Percentiles rank a stretch among this genome's conserved stretches.
These are phyloP conservation scores for Psilocybe azurescens DNA, from an alignment of 768 basidiomycete genomes.

Conservation along the genomic window DNA sequence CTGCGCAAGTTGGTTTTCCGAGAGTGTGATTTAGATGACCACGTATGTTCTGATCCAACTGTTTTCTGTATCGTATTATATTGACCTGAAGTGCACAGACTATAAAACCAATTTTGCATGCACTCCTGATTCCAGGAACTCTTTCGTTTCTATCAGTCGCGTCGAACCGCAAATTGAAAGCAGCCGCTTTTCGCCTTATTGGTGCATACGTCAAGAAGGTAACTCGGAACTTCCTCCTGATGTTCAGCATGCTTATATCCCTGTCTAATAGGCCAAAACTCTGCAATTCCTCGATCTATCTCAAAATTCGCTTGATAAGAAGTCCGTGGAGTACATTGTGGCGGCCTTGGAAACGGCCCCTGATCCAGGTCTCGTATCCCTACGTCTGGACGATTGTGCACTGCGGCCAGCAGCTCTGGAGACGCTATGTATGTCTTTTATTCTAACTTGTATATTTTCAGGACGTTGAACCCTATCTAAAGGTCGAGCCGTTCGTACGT, in stretches of 20 bases:
- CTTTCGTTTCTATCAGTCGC: slow-evolving; percentile 86
- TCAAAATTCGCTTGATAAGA: slow-evolving; percentile 84
- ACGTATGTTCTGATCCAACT: slow-evolving; percentile 47
- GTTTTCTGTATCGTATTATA: slow-evolving; percentile 2
- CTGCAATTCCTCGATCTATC: slow-evolving; percentile 92
- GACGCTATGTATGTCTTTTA: slow-evolving; percentile 65
- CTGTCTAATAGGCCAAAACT: slow-evolving; percentile 59
- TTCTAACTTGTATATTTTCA: neutral
- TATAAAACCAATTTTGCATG: slow-evolving; percentile 89
- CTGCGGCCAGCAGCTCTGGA: slow-evolving; percentile 80
- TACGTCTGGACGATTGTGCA: slow-evolving; percentile 89
- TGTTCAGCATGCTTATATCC: slow-evolving; percentile 5
- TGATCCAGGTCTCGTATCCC: slow-evolving; percentile 67
- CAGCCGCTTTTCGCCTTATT: slow-evolving; percentile 76
- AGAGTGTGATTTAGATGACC: slow-evolving; percentile 87
- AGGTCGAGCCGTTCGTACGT: slow-evolving; percentile 87
- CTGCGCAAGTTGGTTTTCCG: slow-evolving; percentile 83
- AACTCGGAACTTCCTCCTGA: slow-evolving; percentile 10
- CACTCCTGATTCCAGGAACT: slow-evolving; percentile 82
- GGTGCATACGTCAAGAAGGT: slow-evolving; percentile 84
- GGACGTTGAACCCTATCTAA: slow-evolving; percentile 10
- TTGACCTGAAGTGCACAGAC: slow-evolving; percentile 45
- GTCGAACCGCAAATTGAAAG: slow-evolving; percentile 83
- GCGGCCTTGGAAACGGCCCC: slow-evolving; percentile 62
- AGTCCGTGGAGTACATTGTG: slow-evolving; percentile 81